Base-by-base conservation (phyloP, 1,284 basidiomycete species). In the Melampsora larici-populina region DNA sequence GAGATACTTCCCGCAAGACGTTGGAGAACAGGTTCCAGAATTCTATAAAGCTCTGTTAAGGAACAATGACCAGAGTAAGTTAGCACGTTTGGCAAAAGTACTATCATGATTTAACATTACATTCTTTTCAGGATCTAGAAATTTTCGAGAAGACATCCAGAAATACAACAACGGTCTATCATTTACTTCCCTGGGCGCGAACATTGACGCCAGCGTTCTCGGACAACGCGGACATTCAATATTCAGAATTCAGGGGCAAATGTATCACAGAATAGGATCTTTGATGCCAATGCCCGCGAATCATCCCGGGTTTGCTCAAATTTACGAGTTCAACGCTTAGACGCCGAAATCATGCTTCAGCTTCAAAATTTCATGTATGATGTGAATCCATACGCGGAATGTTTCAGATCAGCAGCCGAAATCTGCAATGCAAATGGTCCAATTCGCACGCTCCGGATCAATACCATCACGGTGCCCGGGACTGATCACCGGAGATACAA, bases 331-430 rank as follows among this genome's bases (percentile, higher is more conserved):
- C 9, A n/a, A 58, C 36, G 29, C 24, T 2, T 11, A 3, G 7
- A 36, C 60, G 1, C n/a, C 58, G n/a, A 13, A 31, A 18, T 11
- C 11, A 24, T 31, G 48, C 21, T 33, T 36, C n/a, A 18, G 24
- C 3, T 70, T n/a, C 29, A 11, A 33, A 60, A n/a, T 58, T n/a
- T n/a, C n/a, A n/a, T n/a, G n/a, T n/a, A n/a, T n/a, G n/a, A n/a
- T n/a, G n/a, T n/a, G n/a, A n/a, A 70, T 36, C 11, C 69, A n/a
- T 70, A 70, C 40, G 69, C 51, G 1, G 2, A 40, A n/a, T 33
- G 7, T 1, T 70, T 21, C 33, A 2, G 69, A 1, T 33, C 36
- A 29, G 33, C 51, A 4, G 40, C 31, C 9, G 31, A 70, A 3
- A 40, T 33, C 2, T 17, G 18, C 36, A 36, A 36, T 40, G 13